Base-by-base conservation (phyloP, 768 basidiomycete genomes). In the Porpolomopsis calyptriformis region DNA sequence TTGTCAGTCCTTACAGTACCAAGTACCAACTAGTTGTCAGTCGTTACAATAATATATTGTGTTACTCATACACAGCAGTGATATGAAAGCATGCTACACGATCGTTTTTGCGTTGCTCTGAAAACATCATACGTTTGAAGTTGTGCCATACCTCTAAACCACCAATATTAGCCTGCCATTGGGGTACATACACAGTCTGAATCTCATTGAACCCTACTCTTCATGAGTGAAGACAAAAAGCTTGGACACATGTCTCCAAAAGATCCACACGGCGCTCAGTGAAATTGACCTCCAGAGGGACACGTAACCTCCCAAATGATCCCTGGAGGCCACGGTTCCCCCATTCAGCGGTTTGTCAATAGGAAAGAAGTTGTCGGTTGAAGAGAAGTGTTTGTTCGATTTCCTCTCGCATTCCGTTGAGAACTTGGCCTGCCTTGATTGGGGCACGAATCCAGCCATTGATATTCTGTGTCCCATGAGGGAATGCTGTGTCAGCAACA, bases 271-370 rank as follows among this genome's bases (percentile, higher is more conserved):
- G 49, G 0, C 22, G 16, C 4, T 55, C 33, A 2, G 35, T 41
- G 45, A 69, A 33, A 33, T 61, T 49, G 19, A 71, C 64, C 10
- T 59, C 49, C 1, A 74, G 51, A 2, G 66, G 74, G 1, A 77
- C 43, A 4, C 62, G 55, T 10, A 77, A 59, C 1, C 63, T 54
- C 4, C 73, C 68, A 60, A 72, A 76, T 1, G 67, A 66, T 7
- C 69, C 70, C 49, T 73, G 71, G 5, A 31, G 29, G 29, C 29
- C 29, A 31, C 29, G 29, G 29, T 31, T 31, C 29, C 29, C 29
- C 29, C 29, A 76, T 51, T 76, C 71, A 8, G 70, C 70, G 1
- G 73, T 68, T 53, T 77, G 73, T 1, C 64, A 51, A 49, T 58
- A 73, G 3, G 68, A 71, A 0, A 75, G 54, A 0, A 75, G 60